A percentile compares a stretch with the other conserved stretches of the same genome.
phyloP scores from a whole-genome alignment of 768 basidiomycete genomes.

The Leccinum incarnatum region DNA sequence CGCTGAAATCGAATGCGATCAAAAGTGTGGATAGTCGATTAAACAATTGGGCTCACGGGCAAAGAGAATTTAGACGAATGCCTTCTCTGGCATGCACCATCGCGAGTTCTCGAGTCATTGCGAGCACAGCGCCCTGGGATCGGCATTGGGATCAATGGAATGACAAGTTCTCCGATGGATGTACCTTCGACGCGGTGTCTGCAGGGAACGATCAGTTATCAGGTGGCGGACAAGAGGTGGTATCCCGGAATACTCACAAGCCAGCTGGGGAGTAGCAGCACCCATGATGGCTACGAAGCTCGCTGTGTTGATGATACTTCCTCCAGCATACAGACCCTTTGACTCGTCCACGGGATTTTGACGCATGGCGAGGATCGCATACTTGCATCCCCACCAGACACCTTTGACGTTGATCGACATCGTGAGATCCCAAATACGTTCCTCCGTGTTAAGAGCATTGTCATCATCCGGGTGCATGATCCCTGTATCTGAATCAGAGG shows the following conservation, averaged over 20 bases:
- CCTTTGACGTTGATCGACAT: constrained; percentile 97
- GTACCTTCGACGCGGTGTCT: constrained; percentile 95
- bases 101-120: constrained; percentile 96
- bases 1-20: constrained; percentile 44
- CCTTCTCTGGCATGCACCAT: constrained; percentile 98
- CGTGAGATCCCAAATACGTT: constrained; percentile 92
- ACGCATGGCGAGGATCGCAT: constrained; percentile 96
- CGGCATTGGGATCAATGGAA: constrained; percentile 9
- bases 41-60: constrained; percentile 66
- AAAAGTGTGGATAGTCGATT: background rate
- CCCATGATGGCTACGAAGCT: constrained; percentile 96
- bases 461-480: constrained; percentile 98
- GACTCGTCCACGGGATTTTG: constrained; percentile 80
- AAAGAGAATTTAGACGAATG: constrained; percentile 92
- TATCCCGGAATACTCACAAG: constrained; percentile 52
- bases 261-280: constrained; percentile 97
- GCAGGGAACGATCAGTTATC: constrained; percentile 10
- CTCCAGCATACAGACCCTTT: constrained; percentile 77
- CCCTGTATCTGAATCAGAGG: constrained; percentile 42
- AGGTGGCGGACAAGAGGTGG: background rate
- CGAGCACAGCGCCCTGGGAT: constrained; percentile 86
- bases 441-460: constrained; percentile 94
- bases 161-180: background rate
- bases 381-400: constrained; percentile 99
- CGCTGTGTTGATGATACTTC: constrained; percentile 97